phyloP scores from a whole-genome alignment of 257 asterid species.

The Gentiana straminea region DNA sequence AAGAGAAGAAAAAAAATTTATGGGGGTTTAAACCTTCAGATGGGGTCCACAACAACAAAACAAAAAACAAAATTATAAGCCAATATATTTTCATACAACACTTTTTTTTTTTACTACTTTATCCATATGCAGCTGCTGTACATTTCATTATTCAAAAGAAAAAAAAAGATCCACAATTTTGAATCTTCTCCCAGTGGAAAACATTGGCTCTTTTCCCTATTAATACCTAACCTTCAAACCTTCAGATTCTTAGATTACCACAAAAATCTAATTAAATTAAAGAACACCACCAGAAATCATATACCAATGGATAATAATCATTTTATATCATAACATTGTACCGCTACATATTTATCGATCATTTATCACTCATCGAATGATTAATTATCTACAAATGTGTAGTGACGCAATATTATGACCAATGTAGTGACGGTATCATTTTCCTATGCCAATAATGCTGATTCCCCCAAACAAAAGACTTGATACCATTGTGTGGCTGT shows the following conservation, averaged over 20 bases:
- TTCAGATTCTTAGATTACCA: constrained; percentile 28
- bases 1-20: neutral
- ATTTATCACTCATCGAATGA: too few relatives aligned
- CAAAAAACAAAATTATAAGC: constrained; percentile 6
- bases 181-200: constrained; percentile 28
- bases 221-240: constrained; percentile 37
- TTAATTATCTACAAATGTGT: too few relatives aligned
- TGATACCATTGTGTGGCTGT: constrained; percentile 40
- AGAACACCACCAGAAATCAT: constrained; percentile 3
- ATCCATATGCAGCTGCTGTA: constrained; percentile 45
- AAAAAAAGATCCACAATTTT: constrained; percentile 7
- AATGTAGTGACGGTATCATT: too few relatives aligned
- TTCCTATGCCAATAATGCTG: constrained; percentile 21
- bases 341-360: too few relatives aligned
- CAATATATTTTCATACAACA: constrained; percentile 17
- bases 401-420: too few relatives aligned
- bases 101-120: constrained; percentile 1
- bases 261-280: constrained; percentile 17
- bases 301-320: neutral
- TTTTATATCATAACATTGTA: too few relatives aligned
- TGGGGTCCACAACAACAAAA: constrained; percentile 9
- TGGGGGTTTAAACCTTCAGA: too few relatives aligned
- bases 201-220: constrained; percentile 39
- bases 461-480: constrained; percentile 23
- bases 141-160: constrained; percentile 54